phyloP scores from a whole-genome alignment of 306 rosid species.

The Dryas octopetala region DNA sequence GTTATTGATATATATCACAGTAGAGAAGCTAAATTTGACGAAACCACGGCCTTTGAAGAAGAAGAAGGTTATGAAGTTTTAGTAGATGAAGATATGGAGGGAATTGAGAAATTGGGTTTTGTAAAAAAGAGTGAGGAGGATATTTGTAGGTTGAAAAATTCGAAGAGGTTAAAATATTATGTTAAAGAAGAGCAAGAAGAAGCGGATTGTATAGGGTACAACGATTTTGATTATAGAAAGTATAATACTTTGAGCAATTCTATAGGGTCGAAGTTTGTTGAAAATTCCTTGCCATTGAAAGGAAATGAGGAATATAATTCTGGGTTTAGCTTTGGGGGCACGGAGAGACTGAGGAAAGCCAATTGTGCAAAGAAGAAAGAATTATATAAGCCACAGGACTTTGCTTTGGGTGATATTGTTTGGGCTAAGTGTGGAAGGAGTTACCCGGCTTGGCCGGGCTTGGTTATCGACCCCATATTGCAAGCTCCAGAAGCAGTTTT shows the following conservation, averaged over 20 bases:
- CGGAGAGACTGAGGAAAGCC: conserved; percentile 26
- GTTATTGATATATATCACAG: conserved; percentile 51
- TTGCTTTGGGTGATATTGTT: conserved; percentile 85
- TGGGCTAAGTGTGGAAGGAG: conserved; percentile 98
- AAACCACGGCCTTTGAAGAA: conserved; percentile 43
- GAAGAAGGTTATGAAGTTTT: conserved; percentile 30
- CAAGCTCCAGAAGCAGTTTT: conserved; percentile 83
- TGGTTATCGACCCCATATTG: conserved; percentile 85
- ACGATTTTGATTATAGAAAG: conserved; percentile 23
- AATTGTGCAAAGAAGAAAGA: conserved; percentile 53
- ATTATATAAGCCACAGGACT: conserved; percentile 69
- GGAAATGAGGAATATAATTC: conserved; percentile 39
- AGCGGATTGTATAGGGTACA: conserved; percentile 18
- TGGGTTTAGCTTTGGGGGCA: conserved; percentile 39
- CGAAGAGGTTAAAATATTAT: conserved; percentile 27
- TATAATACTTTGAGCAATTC: conserved; percentile 13
- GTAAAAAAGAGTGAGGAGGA: conserved; percentile 36
- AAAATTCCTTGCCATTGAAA: conserved; percentile 22
- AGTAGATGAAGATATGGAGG: conserved; percentile 31
- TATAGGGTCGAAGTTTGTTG: conserved; percentile 19
- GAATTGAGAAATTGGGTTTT: conserved; percentile 26
- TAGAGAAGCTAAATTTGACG: conserved; percentile 30
- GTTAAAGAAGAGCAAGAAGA: conserved; percentile 35
- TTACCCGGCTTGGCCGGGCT: conserved; percentile 94
- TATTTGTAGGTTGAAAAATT: conserved; percentile 26